phyloP scores from a whole-genome alignment of 2,329 filamentous ascomycete genomes.

The Nigrospora sphaerica region DNA sequence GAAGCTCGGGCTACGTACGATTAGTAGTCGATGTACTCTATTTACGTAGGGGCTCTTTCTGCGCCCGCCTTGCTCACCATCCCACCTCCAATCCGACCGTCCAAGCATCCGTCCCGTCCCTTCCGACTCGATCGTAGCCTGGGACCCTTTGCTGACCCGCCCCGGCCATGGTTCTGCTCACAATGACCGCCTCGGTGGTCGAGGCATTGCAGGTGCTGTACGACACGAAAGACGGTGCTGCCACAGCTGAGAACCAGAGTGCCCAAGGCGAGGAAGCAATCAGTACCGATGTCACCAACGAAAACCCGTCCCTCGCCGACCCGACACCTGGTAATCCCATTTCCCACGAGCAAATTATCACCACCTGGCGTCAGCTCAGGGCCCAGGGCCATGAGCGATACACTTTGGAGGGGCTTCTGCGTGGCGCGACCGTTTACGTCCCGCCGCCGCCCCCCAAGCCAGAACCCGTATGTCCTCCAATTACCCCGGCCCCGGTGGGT shows the following conservation, averaged over 20 bases:
- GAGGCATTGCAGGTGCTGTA: slow-evolving; percentile 44
- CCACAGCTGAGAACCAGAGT: slow-evolving; percentile 2
- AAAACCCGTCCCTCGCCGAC: slow-evolving; percentile 42
- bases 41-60: no score
- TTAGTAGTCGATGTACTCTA: no score
- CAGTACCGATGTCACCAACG: slow-evolving; percentile 32
- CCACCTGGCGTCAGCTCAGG: slow-evolving; percentile 49
- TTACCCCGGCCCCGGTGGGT: neutral
- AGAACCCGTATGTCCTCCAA: slow-evolving; percentile 55
- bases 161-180: slow-evolving; percentile 63
- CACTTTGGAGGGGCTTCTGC: slow-evolving; percentile 64
- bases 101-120: no score
- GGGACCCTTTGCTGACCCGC: no score
- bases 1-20: no score
- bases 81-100: no score
- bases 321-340: slow-evolving; percentile 59
- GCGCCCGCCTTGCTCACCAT: no score
- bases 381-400: slow-evolving; percentile 21
- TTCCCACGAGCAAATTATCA: slow-evolving; percentile 61
- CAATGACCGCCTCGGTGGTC: slow-evolving; percentile 64
- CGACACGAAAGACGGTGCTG: slow-evolving; percentile 4
- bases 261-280: slow-evolving; percentile 25
- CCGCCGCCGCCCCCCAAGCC: slow-evolving; percentile 76
- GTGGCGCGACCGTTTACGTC: slow-evolving; percentile 64
- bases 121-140: no score